A percentile compares a stretch with the other conserved stretches of the same genome.
Conservation (phyloP, 345 rosid genomes). For the Populus alba region DNA sequence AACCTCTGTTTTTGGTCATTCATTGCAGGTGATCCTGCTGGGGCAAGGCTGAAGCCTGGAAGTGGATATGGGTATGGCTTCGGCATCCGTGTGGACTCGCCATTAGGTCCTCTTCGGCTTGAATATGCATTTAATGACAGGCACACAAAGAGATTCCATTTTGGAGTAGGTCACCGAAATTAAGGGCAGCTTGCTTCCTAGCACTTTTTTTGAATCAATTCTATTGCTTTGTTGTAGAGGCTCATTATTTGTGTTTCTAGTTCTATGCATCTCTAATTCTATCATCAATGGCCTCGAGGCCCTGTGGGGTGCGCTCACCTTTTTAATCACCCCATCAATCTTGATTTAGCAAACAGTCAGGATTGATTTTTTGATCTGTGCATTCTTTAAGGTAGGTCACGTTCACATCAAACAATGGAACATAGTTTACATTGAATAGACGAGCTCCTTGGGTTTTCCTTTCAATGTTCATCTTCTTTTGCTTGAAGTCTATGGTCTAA, state of each 20-base stretch:
- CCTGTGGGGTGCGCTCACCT: not conserved
- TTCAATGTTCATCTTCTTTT: not conserved
- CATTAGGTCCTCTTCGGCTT: slow-evolving; percentile 80
- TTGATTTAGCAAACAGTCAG: no score
- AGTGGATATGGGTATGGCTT: slow-evolving; percentile 88
- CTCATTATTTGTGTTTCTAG: not conserved
- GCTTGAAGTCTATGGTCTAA: not conserved
- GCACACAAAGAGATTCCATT: slow-evolving; percentile 69
- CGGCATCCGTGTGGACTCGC: slow-evolving; percentile 83
- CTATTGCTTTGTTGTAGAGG: not conserved
- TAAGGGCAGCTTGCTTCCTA: slow-evolving; percentile 13
- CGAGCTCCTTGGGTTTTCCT: not conserved
- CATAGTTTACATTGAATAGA: not conserved
- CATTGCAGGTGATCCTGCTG: slow-evolving; percentile 81
- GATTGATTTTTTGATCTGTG: not conserved
- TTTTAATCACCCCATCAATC: no score
- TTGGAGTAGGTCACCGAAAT: slow-evolving; percentile 81
- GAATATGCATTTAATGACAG: slow-evolving; percentile 81
- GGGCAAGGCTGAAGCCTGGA: slow-evolving; percentile 89
- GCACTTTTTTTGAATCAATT: not conserved
- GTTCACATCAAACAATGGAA: not conserved
- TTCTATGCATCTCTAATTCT: not conserved
- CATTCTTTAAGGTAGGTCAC: not conserved
- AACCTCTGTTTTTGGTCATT: not conserved
- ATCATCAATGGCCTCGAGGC: not conserved